Evolutionary conservation across 139 green algal species (phyloP), one percentile per base, ranked within the genome.

Genomic region (Choricystis sp.): DNA sequence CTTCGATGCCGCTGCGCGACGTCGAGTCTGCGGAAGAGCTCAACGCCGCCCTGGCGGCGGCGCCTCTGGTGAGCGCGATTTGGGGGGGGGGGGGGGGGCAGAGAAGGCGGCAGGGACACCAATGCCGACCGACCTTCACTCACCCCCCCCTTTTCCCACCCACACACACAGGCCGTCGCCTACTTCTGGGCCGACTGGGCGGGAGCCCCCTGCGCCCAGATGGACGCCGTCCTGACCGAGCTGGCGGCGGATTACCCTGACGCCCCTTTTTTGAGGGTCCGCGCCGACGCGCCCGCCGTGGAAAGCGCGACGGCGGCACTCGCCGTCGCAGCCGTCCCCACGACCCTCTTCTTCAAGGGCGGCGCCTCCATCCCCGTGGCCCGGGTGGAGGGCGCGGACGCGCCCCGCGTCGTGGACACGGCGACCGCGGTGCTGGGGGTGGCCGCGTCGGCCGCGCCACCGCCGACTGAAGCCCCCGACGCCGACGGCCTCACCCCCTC

Each of bases 401-500:
- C 0, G 26, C 9, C 31, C 4, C 3, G 23, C 27, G 20, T 19
- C 3, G 21, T 16, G 40, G 40, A 52, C 40, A 16, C 40, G 40
- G 40, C 40, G 40, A 52, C 40, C 9, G 9, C 5, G 9, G 16
- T 21, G 40, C 40, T 16, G 9, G 40, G 9, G 40, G 9, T 16
- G 5, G 9, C 40, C 40, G 60, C 67, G 0, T 68, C 61, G 1
- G 64, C 67, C 40, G 40, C 40, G 40, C 40, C 40, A 16, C 40
- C 40, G 9, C 9, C 40, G 40, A 21, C 40, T 9, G 0, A 30
- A 64, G 49, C 66, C 60, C 26, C 67, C 67, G 16, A 61, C 40
- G 67, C 5, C 60, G 60, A 4, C 67, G n/a, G n/a, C n/a, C 67
- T 4, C 63, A 56, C 27, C 60, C 67, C 29, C 61, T 56, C 30